These are phyloP conservation scores for Penicillium vulpinum DNA, from an alignment of 2,329 filamentous ascomycete species.

Conservation along the genomic window DNA sequence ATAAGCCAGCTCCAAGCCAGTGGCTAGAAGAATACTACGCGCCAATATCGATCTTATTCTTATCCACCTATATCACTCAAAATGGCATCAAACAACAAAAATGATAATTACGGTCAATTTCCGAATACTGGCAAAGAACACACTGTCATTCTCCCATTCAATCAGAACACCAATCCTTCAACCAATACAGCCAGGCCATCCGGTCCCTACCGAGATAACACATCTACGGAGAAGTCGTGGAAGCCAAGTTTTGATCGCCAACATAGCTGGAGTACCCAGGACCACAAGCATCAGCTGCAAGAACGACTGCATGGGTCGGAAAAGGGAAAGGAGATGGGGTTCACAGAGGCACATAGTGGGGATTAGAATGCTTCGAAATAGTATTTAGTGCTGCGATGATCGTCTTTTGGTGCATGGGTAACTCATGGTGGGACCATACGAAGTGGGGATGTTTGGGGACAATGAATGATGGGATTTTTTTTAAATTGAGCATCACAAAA, in stretches of 20 bases:
- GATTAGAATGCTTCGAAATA: not conserved
- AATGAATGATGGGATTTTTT: not conserved
- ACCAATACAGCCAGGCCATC: not conserved
- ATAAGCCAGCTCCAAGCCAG: not conserved
- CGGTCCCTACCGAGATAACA: not conserved
- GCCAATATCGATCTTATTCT: not conserved
- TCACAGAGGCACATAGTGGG: conserved; percentile 54
- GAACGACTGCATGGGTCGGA: conserved; percentile 34
- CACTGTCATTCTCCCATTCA: not conserved
- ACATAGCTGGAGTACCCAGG: conserved; percentile 45
- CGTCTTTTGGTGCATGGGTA: not conserved
- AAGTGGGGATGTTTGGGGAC: not conserved
- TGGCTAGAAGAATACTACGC: not conserved
- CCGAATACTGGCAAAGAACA: conserved; percentile 11
- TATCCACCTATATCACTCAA: not conserved
- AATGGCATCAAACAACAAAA: conserved; percentile 1
- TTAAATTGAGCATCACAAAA: not conserved
- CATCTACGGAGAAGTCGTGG: conserved; percentile 25
- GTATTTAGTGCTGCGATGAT: not conserved
- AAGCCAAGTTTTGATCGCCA: conserved; percentile 30
- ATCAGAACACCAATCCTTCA: not conserved
- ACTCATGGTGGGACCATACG: not conserved
- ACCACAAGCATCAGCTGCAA: conserved; percentile 60
- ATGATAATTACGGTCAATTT: conserved; percentile 3
- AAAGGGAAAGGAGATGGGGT: conserved; percentile 55